A percentile compares a stretch with the other conserved stretches of the same genome.
These are phyloP conservation scores for Trapa bicornis DNA, from an alignment of 345 rosid species.

Conservation along the genomic window DNA sequence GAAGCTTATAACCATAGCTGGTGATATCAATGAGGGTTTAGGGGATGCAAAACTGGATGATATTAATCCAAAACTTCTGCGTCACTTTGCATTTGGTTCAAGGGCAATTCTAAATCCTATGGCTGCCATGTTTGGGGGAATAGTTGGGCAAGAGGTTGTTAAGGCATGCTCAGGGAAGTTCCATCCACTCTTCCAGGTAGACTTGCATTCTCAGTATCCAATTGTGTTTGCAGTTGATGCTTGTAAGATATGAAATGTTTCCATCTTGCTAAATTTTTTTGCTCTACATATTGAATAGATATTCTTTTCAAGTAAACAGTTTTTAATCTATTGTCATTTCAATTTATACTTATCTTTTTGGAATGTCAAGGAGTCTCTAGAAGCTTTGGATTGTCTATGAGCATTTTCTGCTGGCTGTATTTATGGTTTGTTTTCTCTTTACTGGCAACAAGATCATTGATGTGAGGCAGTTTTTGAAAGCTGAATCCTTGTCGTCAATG, in stretches of 20 bases:
- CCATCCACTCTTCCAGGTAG: slow-evolving; percentile 90
- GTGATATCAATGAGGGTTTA: slow-evolving; percentile 43
- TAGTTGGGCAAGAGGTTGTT: slow-evolving; percentile 96
- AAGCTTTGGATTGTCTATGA: neutral
- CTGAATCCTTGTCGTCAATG: neutral
- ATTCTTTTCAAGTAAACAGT: too few relatives aligned
- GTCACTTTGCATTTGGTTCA: slow-evolving; percentile 86
- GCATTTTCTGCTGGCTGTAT: neutral
- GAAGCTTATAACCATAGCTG: slow-evolving; percentile 54
- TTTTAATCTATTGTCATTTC: too few relatives aligned
- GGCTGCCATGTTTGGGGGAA: slow-evolving; percentile 99
- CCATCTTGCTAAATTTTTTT: neutral
- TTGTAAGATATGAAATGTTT: neutral
- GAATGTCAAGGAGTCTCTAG: neutral
- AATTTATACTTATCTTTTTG: too few relatives aligned
- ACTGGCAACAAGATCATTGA: neutral
- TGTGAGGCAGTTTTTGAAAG: neutral
- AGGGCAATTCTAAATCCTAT: slow-evolving; percentile 94
- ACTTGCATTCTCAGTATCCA: slow-evolving; percentile 1
- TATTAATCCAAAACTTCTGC: slow-evolving; percentile 61
- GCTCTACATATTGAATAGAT: neutral
- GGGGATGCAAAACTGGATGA: slow-evolving; percentile 71
- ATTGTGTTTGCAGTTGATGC: neutral
- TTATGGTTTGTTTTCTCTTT: neutral
- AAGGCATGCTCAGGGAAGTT: slow-evolving; percentile 99